Conservation (phyloP, 768 basidiomycete genomes). For the Panus rudis region DNA sequence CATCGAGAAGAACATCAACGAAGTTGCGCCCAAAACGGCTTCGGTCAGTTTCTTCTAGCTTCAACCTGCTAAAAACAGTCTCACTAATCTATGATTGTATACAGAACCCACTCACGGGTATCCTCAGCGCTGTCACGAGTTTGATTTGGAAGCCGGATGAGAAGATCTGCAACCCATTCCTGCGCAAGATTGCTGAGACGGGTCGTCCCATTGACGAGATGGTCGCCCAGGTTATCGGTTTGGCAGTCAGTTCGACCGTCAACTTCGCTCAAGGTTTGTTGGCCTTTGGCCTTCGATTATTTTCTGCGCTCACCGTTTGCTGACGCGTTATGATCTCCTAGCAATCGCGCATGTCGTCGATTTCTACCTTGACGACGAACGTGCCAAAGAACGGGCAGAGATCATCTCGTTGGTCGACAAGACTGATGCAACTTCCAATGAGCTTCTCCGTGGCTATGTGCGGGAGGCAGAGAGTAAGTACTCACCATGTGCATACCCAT, state of each 20-base stretch:
- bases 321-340: constrained; percentile 8
- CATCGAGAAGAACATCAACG: constrained; percentile 26
- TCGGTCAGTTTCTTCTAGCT: constrained; percentile 17
- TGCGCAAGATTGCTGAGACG: constrained; percentile 28
- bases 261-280: constrained; percentile 38
- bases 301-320: neutral
- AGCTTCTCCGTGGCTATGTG: constrained; percentile 40
- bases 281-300: neutral
- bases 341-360: constrained; percentile 43
- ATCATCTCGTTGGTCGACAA: constrained; percentile 30
- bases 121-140: constrained; percentile 20
- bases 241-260: constrained; percentile 41
- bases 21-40: constrained; percentile 19
- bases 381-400: constrained; percentile 31
- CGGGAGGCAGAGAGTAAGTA: constrained; percentile 44
- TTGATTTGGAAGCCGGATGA: constrained; percentile 24
- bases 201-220: constrained; percentile 35
- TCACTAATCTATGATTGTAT: neutral
- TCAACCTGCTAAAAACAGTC: neutral
- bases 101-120: constrained; percentile 24
- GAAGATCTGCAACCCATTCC: constrained; percentile 34
- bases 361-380: constrained; percentile 42
- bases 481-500: neutral
- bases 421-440: constrained; percentile 25
- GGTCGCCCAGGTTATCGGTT: constrained; percentile 37